Base-by-base conservation (phyloP, 805 yeast species). In the Spathaspora gorwiae region DNA sequence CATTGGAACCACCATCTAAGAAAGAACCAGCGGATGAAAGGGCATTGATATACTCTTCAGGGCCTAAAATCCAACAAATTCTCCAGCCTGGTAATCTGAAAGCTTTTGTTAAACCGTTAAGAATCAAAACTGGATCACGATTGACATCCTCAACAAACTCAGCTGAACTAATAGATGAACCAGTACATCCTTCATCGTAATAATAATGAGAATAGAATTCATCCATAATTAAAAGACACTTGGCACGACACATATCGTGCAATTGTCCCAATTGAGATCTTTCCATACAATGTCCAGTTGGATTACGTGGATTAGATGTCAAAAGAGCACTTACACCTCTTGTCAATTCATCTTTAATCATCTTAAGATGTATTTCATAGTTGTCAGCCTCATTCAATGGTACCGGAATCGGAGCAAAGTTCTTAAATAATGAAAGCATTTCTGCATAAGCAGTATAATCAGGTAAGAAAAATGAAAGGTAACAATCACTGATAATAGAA, bases 401-500 rank as follows among this genome's bases (percentile, higher is more conserved):
- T 7, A 79, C 83, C 1, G 84, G 84, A 42, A 79, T 77, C 5
- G 84, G 83, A 1, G 81, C 73, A 56, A 79, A 79, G 62, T 79
- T 79, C 67, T 79, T 79, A 64, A 79, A 79, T 40, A 79, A 66
- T 11, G 82, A 76, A 54, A 79, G 64, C 84, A 79, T 79, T 56
- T 79, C 84, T 15, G 84, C 82, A 52, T 79, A 79, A 6, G 84
- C 84, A 12, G 84, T 79, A 53, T 79, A 79, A 56, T 79, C 84
- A 5, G 84, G 84, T 49, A 79, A 64, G 58, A 79, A 79, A 59
- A 79, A 79, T 26, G 81, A 75, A 40, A 79, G 60, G 56, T 79
- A 80, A 54, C 83, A 79, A 60, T 79, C 83, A 44, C 75, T 69
- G 44, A 79, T 68, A 47, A 79, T 77, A 12, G 84, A 77, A 13